Base-by-base conservation (phyloP, 306 rosid genomes). In the Acacia melanoxylon region DNA sequence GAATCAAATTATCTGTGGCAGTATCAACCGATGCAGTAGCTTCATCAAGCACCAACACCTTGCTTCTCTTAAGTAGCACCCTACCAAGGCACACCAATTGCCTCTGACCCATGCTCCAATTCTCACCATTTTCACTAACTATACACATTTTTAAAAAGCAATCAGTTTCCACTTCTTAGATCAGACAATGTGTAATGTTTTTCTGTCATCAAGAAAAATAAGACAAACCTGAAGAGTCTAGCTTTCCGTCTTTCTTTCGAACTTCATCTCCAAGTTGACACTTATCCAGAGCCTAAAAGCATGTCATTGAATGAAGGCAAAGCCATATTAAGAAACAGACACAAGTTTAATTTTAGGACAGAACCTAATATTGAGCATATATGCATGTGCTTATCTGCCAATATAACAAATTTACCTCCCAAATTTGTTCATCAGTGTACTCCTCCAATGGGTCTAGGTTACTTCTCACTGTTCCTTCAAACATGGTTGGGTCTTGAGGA, bases 61-160 rank as follows among this genome's bases (percentile, higher is more conserved):
- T 91, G 77, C 94, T 94, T 76, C 86, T 94, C 91, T 90, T 92
- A 14, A 94, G 95, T 2, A 94, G 83, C 62, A 92, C 97, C 45
- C 97, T 89, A 4, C 98, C 97, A 24, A 91, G 92, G 91, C 97
- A 93, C 19, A 94, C 97, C 78, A 92, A 83, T 66, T 94, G 97
- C 88, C 97, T 92, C 91, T 92, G 97, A 68, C 97, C 98, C 97
- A 94, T 89, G 79, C 98, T 92, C 98, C 98, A 94, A 61, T 94
- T 94, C 81, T 94, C 97, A 83, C 97, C 89, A 69, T 87, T 81
- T 65, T 87, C 86, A 61, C 42, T 71, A 19, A 84, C 89, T 86
- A 2, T 19, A 80, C 52, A 49, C 62, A 56, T 65, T 27, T 72
- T 72, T 20, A 79, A 77, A 15, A 25, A 49, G 54, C 13, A 66